Conservation (phyloP, 495 filamentous ascomycete genomes). For the Aspergillus wentii region DNA sequence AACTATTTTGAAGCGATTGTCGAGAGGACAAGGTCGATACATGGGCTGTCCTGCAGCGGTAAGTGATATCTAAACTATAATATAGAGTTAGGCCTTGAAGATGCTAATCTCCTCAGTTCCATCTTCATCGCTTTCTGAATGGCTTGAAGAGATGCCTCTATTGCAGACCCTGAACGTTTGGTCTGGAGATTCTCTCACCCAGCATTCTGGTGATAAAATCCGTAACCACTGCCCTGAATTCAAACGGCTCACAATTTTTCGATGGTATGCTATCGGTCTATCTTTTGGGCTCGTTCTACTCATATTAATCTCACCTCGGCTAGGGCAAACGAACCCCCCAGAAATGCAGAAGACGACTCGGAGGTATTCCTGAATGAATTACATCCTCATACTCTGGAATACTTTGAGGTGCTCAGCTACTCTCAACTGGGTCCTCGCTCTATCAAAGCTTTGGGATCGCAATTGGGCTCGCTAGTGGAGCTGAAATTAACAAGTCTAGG, state of each 20-base stretch:
- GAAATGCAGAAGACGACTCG: slow-evolving; percentile 46
- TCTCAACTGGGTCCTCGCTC: slow-evolving; percentile 48
- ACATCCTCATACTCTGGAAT: slow-evolving; percentile 51
- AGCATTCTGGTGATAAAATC: slow-evolving; percentile 48
- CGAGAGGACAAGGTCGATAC: slow-evolving; percentile 45
- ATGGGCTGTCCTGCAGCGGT: slow-evolving; percentile 43
- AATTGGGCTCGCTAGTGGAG: slow-evolving; percentile 50
- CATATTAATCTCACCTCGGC: too few species aligned
- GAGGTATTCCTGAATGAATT: slow-evolving; percentile 55
- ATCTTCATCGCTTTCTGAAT: slow-evolving; percentile 32
- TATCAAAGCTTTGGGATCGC: slow-evolving; percentile 53
- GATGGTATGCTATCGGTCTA: slow-evolving; percentile 28
- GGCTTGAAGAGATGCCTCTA: slow-evolving; percentile 39
- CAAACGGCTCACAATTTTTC: slow-evolving; percentile 52
- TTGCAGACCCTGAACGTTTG: slow-evolving; percentile 49
- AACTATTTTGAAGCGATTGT: slow-evolving; percentile 35
- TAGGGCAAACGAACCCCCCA: slow-evolving; percentile 9
- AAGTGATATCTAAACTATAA: too few species aligned
- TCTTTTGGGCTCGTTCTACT: too few species aligned
- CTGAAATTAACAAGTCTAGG: slow-evolving; percentile 50
- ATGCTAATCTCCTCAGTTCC: too few species aligned
- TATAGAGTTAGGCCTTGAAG: too few species aligned
- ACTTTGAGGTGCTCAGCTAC: slow-evolving; percentile 52
- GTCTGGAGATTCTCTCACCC: slow-evolving; percentile 52
- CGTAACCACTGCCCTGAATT: slow-evolving; percentile 56